Evolutionary conservation across 1,284 basidiomycete genomes (phyloP), one percentile per base, ranked within the genome.

Genomic region (Austroboletus novae-zelandiae): DNA sequence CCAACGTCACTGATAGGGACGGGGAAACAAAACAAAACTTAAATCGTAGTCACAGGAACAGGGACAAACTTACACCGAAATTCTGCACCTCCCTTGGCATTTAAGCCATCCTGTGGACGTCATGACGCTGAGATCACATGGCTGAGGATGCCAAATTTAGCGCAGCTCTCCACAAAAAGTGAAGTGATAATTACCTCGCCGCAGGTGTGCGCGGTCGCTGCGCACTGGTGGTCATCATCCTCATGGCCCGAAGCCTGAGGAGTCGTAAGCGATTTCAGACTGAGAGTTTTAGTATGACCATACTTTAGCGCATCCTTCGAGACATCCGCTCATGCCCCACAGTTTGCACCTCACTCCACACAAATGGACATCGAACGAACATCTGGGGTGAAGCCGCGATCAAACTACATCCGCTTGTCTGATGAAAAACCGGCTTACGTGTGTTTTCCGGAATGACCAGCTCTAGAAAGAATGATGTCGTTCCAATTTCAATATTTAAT

Each of bases 371-470:
- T 69, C 66, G 8, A 77, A 69, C 15, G 69, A 69, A 55, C 80
- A 83, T 39, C 80, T 82, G 17, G 40, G 30, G 13, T 20, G 5
- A n/a, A 7, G 34, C 25, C 17, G 10, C 11, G 15, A 46, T 44
- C 14, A 3, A 42, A 30, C 36, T 35, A 35, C 11, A 15, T 27
- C 5, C 15, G 23, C 3, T 35, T 6, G 25, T 34, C 25, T 9
- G 8, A 17, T 5, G 13, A 43, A 6, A n/a, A 40, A 31, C 23
- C 47, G 18, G 23, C 23, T 42, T 59, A 81, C 79, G 80, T 67
- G 53, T 83, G 81, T 17, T 64, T 64, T 27, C 78, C 78, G 25
- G 72, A 58, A 56, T 84, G 81, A 1, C 82, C 81, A 36, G 80
- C 81, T 7, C 81, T 82, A 9, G 20, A 23, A 23, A 23, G 20